Base-by-base conservation (phyloP, 139 green algal species). In the Ulvella scutata region DNA sequence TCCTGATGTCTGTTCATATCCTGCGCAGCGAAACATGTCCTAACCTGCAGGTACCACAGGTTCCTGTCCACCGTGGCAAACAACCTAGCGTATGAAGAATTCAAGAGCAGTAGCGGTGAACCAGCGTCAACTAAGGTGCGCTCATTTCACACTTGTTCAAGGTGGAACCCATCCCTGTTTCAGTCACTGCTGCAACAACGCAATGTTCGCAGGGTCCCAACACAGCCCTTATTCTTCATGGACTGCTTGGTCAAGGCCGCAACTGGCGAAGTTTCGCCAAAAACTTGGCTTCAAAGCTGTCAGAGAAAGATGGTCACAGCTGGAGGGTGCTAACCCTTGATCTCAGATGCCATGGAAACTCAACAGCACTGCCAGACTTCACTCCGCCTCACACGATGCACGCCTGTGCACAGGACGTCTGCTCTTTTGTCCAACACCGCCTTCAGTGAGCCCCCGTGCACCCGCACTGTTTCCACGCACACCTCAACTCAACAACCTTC, bases 251-350 rank as follows among this genome's bases (percentile, higher is more conserved):
- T 26, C 51, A 67, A 67, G 51, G 51, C 13, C 31, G 51, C n/a
- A 67, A 67, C 20, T 67, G 51, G 51, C 51, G 51, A 34, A 67
- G 51, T 26, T 67, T 67, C 17, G 51, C n/a, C 51, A 67, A 67
- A 23, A 67, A 26, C 0, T 29, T 67, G 10, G 51, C 51, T n/a
- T 9, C 51, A 67, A 67, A 26, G 33, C 33, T n/a, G n/a, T 31
- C 51, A 3, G 9, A 26, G 17, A 23, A 23, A 67, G 51, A 67
- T 26, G 13, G 33, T 77, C 75, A 74, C 75, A 73, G 61, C 77
- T 89, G 81, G 82, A 60, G 72, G 2, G 78, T 86, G 31, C 37
- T 93, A 28, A 75, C 94, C 23, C 76, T 94, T 31, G 89, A 94
- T 77, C 81, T 91, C 36, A 74, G 89, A 0, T 83, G 83, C 72